Evolutionary conservation across 208 protist species (phyloP), one percentile per base, ranked within the genome.

Genomic region (Trypanosoma cruzi): DNA sequence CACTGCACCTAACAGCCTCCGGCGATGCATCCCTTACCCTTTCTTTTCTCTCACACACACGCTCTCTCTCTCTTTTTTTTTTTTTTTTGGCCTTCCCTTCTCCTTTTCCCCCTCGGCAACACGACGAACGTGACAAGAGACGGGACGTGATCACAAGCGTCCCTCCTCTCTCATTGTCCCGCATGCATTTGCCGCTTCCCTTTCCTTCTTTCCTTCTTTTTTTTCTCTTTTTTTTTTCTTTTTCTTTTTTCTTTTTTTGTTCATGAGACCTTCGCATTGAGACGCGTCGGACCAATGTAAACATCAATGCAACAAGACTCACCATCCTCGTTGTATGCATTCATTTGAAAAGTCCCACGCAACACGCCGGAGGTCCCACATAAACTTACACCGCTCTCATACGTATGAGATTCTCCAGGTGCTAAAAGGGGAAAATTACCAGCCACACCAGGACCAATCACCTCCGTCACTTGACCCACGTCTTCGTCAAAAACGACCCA

Each of bases 311-410:
- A 78, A 26, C 86, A 76, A 57, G 86, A 78, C 66, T 88, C 79
- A 1, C 87, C 88, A 4, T 76, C 74, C 40, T 90, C 84, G 65
- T 92, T 87, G 66, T 90, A 91, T 18, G 77, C 73, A 49, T 90
- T 90, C 28, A 97, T 59, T 68, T 97, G 92, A 55, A 97, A 84
- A 0, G 90, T 93, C 7, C 92, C 92, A 48, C 87, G 86, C 34
- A 97, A 64, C 3, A 97, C 58, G 22, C 88, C 92, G 24, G 82
- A 77, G 3, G 64, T 22, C n/a, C 83, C 80, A 16, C 54, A 64
- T 1, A 94, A 64, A 28, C 72, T 86, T 11, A 85, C 81, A 20
- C 92, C 90, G 53, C 77, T 82, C 66, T 91, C 81, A 67, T 88
- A 94, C 34, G 74, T 80, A 78, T 97, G 88, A 8, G 84, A 87